phyloP scores from a whole-genome alignment of 2,329 filamentous ascomycete species.

The Penicillium fuscoglaucum region DNA sequence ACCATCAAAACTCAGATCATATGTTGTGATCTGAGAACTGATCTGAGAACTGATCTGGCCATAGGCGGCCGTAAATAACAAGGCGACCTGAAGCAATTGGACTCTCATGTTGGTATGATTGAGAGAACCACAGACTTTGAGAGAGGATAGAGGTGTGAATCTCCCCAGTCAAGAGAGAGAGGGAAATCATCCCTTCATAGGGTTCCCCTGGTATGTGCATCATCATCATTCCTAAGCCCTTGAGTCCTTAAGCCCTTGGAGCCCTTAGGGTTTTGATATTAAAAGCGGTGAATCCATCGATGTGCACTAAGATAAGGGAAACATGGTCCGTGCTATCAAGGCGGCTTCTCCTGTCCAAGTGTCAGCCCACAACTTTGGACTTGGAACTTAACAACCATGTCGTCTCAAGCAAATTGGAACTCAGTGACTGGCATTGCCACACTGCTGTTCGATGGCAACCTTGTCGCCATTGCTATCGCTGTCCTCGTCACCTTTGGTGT shows the following conservation, averaged over 20 bases:
- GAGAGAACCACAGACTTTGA: constrained; percentile 2
- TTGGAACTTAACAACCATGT: constrained; percentile 26
- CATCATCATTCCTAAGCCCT: constrained; percentile 4
- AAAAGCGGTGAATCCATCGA: background rate
- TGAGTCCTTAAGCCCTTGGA: background rate
- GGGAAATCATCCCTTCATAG: constrained; percentile 8
- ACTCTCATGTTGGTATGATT: constrained; percentile 32
- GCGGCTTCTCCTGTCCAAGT: background rate
- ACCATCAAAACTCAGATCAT: constrained; percentile 52
- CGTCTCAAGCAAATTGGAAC: constrained; percentile 37
- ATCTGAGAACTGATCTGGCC: constrained; percentile 50
- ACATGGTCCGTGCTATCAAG: constrained; percentile 4
- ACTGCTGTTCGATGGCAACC: constrained; percentile 45
- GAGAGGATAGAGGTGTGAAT: background rate
- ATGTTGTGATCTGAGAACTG: constrained; percentile 43
- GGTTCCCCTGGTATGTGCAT: constrained; percentile 4
- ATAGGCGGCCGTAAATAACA: constrained; percentile 39
- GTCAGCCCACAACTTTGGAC: constrained; percentile 8
- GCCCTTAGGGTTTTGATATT: background rate
- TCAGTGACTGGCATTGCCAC: constrained; percentile 42
- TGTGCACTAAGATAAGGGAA: background rate
- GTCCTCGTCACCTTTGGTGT: constrained; percentile 68
- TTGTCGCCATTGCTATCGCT: constrained; percentile 61
- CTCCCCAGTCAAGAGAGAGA: background rate
- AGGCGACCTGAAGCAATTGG: constrained; percentile 33